phyloP scores from a whole-genome alignment of 169 alveolate species.

The Plasmodium falciparum region DNA sequence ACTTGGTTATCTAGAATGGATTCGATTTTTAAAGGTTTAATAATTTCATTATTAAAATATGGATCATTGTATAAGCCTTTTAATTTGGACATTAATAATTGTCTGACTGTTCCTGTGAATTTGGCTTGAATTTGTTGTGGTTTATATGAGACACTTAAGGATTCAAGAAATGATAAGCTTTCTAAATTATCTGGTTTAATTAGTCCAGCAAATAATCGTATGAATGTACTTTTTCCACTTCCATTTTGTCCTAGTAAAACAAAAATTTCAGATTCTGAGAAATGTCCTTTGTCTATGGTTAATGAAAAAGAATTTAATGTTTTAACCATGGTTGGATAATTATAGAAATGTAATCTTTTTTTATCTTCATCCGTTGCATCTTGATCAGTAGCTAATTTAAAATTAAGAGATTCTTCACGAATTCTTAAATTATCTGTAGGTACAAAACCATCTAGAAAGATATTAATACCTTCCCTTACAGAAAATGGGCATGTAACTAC shows the following conservation, averaged over 20 bases:
- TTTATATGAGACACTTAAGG: slow-evolving; percentile 95
- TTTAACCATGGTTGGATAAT: slow-evolving; percentile 89
- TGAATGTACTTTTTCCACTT: slow-evolving; percentile 99
- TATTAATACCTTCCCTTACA: slow-evolving; percentile 99
- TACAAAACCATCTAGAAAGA: slow-evolving; percentile 97
- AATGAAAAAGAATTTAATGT: slow-evolving; percentile 91
- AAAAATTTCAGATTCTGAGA: slow-evolving; percentile 96
- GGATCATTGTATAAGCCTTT: slow-evolving; percentile 94
- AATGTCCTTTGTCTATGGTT: slow-evolving; percentile 93
- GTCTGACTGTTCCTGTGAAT: slow-evolving; percentile 97
- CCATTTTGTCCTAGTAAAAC: slow-evolving; percentile 99
- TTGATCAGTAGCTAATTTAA: slow-evolving; percentile 88
- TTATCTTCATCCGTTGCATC: slow-evolving; percentile 82
- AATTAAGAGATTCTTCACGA: slow-evolving; percentile 97
- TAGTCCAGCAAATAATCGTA: slow-evolving; percentile 96
- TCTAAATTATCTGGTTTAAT: slow-evolving; percentile 93
- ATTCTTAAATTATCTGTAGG: slow-evolving; percentile 99
- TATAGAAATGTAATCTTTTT: slow-evolving; percentile 85
- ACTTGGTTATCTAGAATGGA: slow-evolving; percentile 96
- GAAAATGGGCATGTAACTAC: slow-evolving; percentile 99
- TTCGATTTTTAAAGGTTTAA: slow-evolving; percentile 96
- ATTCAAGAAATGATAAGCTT: slow-evolving; percentile 90
- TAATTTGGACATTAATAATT: slow-evolving; percentile 93
- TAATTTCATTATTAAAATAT: slow-evolving; percentile 97
- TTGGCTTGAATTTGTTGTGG: slow-evolving; percentile 99